Conservation (phyloP, 179 eudicot species). For the Beta lomatogona region DNA sequence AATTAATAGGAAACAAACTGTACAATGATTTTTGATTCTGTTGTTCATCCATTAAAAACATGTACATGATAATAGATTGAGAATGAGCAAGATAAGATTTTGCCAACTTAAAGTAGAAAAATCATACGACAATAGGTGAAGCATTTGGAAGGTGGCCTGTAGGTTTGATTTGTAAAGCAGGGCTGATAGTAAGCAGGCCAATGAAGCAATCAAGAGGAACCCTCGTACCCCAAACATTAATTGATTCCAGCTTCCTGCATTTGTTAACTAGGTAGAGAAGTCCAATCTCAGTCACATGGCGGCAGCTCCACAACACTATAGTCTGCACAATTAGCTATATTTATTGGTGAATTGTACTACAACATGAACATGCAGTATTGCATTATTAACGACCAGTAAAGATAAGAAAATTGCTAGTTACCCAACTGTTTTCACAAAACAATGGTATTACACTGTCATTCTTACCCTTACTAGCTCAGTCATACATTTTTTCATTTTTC, state of each 20-base stretch:
- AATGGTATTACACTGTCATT: too few species aligned
- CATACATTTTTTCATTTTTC: too few species aligned
- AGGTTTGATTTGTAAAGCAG: slow-evolving; percentile 71
- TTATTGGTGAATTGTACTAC: too few species aligned
- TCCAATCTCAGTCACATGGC: slow-evolving; percentile 79
- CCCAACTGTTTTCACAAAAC: too few species aligned
- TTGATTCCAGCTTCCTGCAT: slow-evolving; percentile 65
- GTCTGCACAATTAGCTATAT: slow-evolving; percentile 38
- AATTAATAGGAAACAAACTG: slow-evolving; percentile 16
- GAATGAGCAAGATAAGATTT: neutral
- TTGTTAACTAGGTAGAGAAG: slow-evolving; percentile 65
- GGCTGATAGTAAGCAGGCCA: slow-evolving; percentile 62
- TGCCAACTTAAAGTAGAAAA: neutral
- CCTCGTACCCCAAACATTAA: slow-evolving; percentile 78
- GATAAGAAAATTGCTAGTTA: too few species aligned
- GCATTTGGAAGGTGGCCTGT: slow-evolving; percentile 39
- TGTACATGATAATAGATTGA: neutral
- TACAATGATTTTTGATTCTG: slow-evolving; percentile 17
- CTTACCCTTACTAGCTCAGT: too few species aligned
- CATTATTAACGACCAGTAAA: too few species aligned
- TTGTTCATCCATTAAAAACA: neutral
- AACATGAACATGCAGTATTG: too few species aligned
- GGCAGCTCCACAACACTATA: slow-evolving; percentile 77
- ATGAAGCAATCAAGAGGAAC: slow-evolving; percentile 65
- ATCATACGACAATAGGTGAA: slow-evolving; percentile 42